phyloP scores from a whole-genome alignment of 768 basidiomycete species.

The Pisolithus orientalis region DNA sequence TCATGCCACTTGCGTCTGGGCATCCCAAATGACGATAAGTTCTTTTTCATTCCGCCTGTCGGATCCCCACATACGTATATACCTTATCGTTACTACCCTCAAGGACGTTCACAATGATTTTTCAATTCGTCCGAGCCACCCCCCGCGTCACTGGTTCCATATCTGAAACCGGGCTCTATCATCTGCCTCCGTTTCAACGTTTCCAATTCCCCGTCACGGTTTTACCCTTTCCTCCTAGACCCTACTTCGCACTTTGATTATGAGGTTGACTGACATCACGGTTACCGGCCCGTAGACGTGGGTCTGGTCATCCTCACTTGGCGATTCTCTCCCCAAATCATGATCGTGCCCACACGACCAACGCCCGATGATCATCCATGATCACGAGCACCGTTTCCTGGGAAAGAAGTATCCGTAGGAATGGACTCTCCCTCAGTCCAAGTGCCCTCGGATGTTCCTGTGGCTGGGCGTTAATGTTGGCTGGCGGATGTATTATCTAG shows the following conservation, averaged over 20 bases:
- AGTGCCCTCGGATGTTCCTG: too few species aligned
- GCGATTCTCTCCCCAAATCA: background rate
- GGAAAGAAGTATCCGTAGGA: background rate
- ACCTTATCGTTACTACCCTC: background rate
- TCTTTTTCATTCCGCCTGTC: background rate
- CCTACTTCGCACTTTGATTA: too few species aligned
- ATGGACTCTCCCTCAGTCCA: background rate
- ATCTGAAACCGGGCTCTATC: background rate
- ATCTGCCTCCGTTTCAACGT: background rate
- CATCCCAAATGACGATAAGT: background rate
- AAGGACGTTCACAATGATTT: background rate
- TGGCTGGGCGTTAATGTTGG: too few species aligned
- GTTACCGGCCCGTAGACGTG: background rate
- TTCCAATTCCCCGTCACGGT: background rate
- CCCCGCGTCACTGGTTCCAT: background rate
- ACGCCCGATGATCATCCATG: background rate
- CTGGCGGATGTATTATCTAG: too few species aligned
- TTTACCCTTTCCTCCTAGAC: background rate
- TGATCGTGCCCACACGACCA: background rate
- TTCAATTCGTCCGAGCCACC: background rate
- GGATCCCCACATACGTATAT: background rate
- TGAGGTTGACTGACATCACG: too few species aligned
- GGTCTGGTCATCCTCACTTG: background rate
- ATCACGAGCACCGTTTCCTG: background rate
- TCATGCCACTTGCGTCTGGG: slow-evolving; percentile 1